Conservation (phyloP, 495 filamentous ascomycete genomes). For the Hypoxylon rickii region DNA sequence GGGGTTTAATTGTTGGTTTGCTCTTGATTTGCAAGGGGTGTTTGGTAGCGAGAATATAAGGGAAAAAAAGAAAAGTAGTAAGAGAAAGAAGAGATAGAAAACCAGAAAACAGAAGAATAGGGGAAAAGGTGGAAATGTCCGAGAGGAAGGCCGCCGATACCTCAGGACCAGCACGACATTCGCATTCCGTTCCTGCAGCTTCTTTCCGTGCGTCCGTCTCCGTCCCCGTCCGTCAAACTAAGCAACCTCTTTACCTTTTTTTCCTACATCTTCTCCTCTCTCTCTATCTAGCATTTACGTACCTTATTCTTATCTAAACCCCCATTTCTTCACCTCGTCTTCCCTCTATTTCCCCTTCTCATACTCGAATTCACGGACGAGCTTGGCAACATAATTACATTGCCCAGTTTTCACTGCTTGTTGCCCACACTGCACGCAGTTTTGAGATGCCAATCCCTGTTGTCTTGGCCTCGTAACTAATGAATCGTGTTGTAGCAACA, state of each 20-base stretch:
- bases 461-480: slow-evolving; percentile 37
- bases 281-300: background rate
- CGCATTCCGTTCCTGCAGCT: slow-evolving; percentile 50
- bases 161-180: slow-evolving; percentile 48
- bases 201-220: slow-evolving; percentile 55
- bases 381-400: background rate
- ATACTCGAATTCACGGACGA: slow-evolving; percentile 10
- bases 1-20: slow-evolving; percentile 13
- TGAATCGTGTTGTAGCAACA: slow-evolving; percentile 50
- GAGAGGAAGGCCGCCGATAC: slow-evolving; percentile 41
- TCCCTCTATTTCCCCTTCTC: background rate
- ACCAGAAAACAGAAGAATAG: background rate
- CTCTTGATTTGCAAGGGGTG: background rate
- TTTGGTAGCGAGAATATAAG: slow-evolving; percentile 10
- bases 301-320: slow-evolving; percentile 30
- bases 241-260: slow-evolving; percentile 13
- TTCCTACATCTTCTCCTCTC: background rate
- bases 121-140: slow-evolving; percentile 37
- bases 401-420: background rate
- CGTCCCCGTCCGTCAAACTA: slow-evolving; percentile 27
- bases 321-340: slow-evolving; percentile 1
- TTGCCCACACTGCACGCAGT: slow-evolving; percentile 5
- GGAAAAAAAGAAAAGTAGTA: background rate
- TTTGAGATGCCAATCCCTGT: slow-evolving; percentile 27
- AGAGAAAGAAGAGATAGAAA: background rate